Evolutionary conservation across 2,329 filamentous ascomycete species (phyloP), one percentile per base, ranked within the genome.

Genomic region (Penicillium digitatum): DNA sequence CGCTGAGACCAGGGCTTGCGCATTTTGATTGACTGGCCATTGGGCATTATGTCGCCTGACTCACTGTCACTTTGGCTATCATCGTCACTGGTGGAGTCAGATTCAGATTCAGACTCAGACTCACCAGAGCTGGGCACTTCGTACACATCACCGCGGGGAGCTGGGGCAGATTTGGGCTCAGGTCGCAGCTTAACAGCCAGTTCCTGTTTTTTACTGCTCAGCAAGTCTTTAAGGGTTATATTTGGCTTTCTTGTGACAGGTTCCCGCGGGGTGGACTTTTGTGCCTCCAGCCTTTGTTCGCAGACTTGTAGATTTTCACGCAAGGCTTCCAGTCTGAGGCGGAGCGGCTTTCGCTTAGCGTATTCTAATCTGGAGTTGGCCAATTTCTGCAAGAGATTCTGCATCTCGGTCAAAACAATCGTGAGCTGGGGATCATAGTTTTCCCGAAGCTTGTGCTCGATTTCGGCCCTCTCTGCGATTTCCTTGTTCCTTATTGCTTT

Each of bases 21-120:
- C 14, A 54, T 29, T 32, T 42, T 54, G 20, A 3, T 1, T 5
- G 34, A 45, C 3, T 45, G 52, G 9, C 52, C 52, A 18, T 52
- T n/a, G 12, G 47, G 39, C 48, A 55, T 39, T 10, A 55, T 55
- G 12, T 55, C 52, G n/a, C 52, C 52, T 12, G 45, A 34, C 2
- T 53, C 43, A 27, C 43, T 52, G 8, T 53, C 51, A 2, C 35
- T 50, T 1, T 34, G 14, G 16, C 35, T 48, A 9, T 34, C 50
- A 7, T 39, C 34, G 14, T 35, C 27, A 27, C 37, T 24, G 27
- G 29, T 44, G 7, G 40, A 38, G 6, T 47, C 50, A 3, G 29
- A 46, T 1, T 35, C 37, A 5, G 40, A 35, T 3, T 38, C 34
- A 2, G 47, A 49, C 18, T 48, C 51, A 14, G 43, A 48, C 6